Evolutionary conservation across 2,329 filamentous ascomycete genomes (phyloP).

Genomic region (Neonectria hederae): DNA sequence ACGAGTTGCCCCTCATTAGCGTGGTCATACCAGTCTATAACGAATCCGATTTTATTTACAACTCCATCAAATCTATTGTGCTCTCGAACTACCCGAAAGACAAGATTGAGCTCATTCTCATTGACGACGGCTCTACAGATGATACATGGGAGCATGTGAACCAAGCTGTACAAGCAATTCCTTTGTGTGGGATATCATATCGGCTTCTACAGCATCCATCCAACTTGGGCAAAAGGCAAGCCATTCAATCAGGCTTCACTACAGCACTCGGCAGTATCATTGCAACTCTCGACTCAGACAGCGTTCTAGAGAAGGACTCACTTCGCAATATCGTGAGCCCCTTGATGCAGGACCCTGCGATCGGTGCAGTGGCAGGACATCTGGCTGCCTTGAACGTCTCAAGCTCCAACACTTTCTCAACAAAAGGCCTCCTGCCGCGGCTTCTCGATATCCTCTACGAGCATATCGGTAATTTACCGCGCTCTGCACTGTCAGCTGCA

Average conservation of each 20-base stretch:
- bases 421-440: conserved; percentile 3
- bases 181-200: conserved; percentile 4
- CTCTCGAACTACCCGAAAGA: conserved; percentile 13
- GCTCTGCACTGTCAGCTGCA: conserved; percentile 1
- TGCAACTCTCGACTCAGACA: conserved; percentile 12
- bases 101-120: conserved; percentile 7
- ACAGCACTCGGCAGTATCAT: conserved; percentile 5
- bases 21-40: conserved; percentile 13
- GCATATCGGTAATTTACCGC: conserved; percentile 11
- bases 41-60: conserved; percentile 12
- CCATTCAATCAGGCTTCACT: conserved; percentile 9
- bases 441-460: conserved; percentile 15
- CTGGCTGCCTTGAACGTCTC: conserved; percentile 5
- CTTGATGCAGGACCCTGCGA: conserved; percentile 4
- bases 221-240: conserved; percentile 16
- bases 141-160: conserved; percentile 15
- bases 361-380: conserved; percentile 15
- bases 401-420: conserved; percentile 1
- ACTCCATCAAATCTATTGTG: conserved; percentile 8
- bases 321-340: conserved; percentile 15
- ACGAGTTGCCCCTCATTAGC: conserved; percentile 4
- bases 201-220: background rate
- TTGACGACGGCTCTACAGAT: conserved; percentile 15
- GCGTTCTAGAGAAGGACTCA: conserved; percentile 2
- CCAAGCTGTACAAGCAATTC: conserved; percentile 4